These are phyloP conservation scores for Scedosporium boydii DNA, from an alignment of 2,329 filamentous ascomycete species.

Conservation along the genomic window DNA sequence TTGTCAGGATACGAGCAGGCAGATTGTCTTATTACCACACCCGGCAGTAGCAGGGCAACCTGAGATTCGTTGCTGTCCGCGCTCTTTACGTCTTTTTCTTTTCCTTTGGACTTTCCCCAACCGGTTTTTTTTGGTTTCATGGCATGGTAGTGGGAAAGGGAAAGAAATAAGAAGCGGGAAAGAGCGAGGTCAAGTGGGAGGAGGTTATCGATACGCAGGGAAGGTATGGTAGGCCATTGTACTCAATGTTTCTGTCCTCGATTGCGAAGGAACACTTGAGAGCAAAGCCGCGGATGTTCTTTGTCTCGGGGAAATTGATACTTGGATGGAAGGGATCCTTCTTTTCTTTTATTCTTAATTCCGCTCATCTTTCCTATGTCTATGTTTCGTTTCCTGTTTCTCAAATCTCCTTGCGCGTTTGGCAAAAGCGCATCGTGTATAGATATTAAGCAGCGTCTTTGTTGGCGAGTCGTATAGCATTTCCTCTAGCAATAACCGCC, in stretches of 20 bases:
- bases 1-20: slow-evolving; percentile 20
- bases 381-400: slow-evolving; percentile 21
- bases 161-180: background rate
- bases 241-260: too few species aligned
- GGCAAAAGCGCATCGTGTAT: slow-evolving; percentile 25
- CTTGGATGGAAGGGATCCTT: slow-evolving; percentile 12
- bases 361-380: slow-evolving; percentile 23
- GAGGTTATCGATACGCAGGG: background rate
- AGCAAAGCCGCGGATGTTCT: slow-evolving; percentile 7
- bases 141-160: background rate
- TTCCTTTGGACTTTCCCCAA: slow-evolving; percentile 17
- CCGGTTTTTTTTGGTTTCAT: background rate
- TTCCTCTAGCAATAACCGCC: background rate
- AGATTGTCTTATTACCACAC: background rate
- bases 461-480: slow-evolving; percentile 2
- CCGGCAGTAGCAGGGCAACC: background rate
- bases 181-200: background rate
- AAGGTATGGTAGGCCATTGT: background rate
- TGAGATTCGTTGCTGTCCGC: background rate
- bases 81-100: background rate
- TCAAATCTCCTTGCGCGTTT: slow-evolving; percentile 22
- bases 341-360: slow-evolving; percentile 19
- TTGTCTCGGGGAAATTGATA: slow-evolving; percentile 20
- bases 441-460: slow-evolving; percentile 23
- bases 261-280: too few species aligned